Base-by-base conservation (phyloP, 371 early-diverging fungal genomes). In the Basidiobolus meristosporus region DNA sequence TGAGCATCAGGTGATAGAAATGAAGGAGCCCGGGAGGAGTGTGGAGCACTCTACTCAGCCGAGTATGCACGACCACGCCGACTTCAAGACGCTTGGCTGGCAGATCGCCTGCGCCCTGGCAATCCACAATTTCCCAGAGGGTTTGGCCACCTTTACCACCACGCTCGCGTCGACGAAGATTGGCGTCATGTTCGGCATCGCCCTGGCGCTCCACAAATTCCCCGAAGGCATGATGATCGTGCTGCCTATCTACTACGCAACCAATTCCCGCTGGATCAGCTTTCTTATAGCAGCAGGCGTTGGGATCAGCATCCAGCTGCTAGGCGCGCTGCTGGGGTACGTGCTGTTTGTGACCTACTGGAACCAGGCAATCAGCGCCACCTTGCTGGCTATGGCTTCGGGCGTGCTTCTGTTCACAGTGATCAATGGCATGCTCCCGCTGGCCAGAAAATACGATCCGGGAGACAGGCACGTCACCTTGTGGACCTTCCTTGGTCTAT, bases 111-210 rank as follows among this genome's bases (percentile, higher is more conserved):
- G 28, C 10, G 45, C 50, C 2, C 20, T 50, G 4, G 35, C 39
- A 4, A 10, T 50, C n/a, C 50, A 50, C 16, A 49, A 49, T 20
- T 45, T 49, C 16, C 50, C 50, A 1, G 50, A 49, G 39, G 50
- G 50, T 14, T 20, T 49, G 10, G 41, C 43, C 3, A 31, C 42
- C 4, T 50, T 50, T 36, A 15, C 44, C n/a, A 22, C 50, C 1
- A 35, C 46, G 4, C 35, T 45, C 28, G 18, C 22, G 1, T 29
- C 35, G 4, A 3, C 36, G n/a, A 21, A 31, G 16, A 35, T 40
- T 14, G 50, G 50, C 10, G 14, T 39, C 1, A 16, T 50, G 11
- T 50, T 42, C 22, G 43, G 39, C 3, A 42, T 50, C 28, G 50
- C 50, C 7, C 41, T 50, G 16, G 28, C 43, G 16, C 37, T 50